A percentile compares a stretch with the other conserved stretches of the same genome.
Evolutionary conservation across 257 asterid genomes (phyloP).

Genomic region (Verbena officinalis): DNA sequence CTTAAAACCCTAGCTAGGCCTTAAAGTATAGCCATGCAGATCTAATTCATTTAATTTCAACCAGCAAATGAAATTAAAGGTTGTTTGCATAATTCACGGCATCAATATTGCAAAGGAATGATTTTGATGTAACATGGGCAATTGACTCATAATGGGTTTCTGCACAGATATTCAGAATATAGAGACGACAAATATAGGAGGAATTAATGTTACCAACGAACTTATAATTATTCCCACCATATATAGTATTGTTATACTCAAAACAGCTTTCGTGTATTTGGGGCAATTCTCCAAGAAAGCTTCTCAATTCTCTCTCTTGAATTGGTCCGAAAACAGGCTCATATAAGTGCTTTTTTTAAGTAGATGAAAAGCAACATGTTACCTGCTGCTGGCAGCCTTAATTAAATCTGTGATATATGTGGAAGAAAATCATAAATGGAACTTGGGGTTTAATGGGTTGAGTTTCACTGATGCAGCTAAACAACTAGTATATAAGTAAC

Average conservation of each 20-base stretch:
- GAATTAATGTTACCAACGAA: slow-evolving; percentile 28
- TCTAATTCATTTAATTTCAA: slow-evolving; percentile 18
- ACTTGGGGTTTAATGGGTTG: slow-evolving; percentile 41
- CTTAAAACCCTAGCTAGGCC: slow-evolving; percentile 1
- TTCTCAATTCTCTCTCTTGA: slow-evolving; percentile 17
- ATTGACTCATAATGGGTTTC: slow-evolving; percentile 38
- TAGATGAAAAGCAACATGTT: slow-evolving; percentile 23
- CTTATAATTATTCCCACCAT: slow-evolving; percentile 18
- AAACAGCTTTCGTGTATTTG: slow-evolving; percentile 25
- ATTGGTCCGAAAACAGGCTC: slow-evolving; percentile 26
- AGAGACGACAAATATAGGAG: slow-evolving; percentile 17
- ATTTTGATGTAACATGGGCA: slow-evolving; percentile 46
- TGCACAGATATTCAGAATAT: slow-evolving; percentile 31
- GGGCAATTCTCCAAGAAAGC: slow-evolving; percentile 18
- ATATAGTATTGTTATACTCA: slow-evolving; percentile 12
- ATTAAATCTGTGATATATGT: background rate
- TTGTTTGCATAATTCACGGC: slow-evolving; percentile 50
- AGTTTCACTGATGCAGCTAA: slow-evolving; percentile 30
- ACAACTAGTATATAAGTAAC: slow-evolving; percentile 34
- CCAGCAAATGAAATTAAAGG: slow-evolving; percentile 35
- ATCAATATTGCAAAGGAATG: slow-evolving; percentile 25
- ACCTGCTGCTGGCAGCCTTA: background rate
- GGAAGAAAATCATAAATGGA: slow-evolving; percentile 1
- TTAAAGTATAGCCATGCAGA: slow-evolving; percentile 12
- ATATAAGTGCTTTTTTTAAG: background rate